These are phyloP conservation scores for Darksidea phi DNA, from an alignment of 495 filamentous ascomycete species.

Conservation along the genomic window DNA sequence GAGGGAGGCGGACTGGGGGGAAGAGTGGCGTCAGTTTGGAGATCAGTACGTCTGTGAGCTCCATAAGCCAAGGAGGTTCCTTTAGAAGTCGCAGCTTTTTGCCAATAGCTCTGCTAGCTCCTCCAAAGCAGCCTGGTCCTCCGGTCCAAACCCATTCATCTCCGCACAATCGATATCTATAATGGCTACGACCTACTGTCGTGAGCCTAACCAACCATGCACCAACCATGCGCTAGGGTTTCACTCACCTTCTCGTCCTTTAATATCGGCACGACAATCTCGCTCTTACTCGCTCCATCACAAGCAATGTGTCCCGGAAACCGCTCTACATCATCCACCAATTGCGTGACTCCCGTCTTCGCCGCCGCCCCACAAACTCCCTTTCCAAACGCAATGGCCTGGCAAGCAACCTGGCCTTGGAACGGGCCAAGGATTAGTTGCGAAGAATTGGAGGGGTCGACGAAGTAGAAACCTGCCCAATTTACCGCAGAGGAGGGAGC, in stretches of 20 bases:
- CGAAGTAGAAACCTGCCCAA: constrained; percentile 91
- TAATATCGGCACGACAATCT: constrained; percentile 86
- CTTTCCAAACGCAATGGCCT: constrained; percentile 73
- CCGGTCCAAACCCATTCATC: constrained; percentile 69
- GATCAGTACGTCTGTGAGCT: too few relatives aligned
- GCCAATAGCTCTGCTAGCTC: constrained; percentile 64
- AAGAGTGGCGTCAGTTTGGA: too few relatives aligned
- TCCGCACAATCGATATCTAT: constrained; percentile 85
- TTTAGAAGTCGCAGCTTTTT: constrained; percentile 63
- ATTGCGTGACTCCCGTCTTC: constrained; percentile 57
- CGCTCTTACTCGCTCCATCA: constrained; percentile 76
- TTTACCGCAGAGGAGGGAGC: constrained; percentile 70
- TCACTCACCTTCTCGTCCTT: constrained; percentile 55
- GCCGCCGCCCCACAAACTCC: constrained; percentile 87
- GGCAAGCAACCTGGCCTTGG: constrained; percentile 84
- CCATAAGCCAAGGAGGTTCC: too few relatives aligned
- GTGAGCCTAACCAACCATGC: neutral
- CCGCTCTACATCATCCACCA: constrained; percentile 70
- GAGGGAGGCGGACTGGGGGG: too few relatives aligned
- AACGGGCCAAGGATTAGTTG: constrained; percentile 80
- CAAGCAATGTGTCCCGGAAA: constrained; percentile 94
- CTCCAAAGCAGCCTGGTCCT: constrained; percentile 69
- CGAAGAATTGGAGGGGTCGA: constrained; percentile 49
- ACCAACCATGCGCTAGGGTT: constrained; percentile 1
- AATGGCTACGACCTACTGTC: constrained; percentile 69